Percentiles rank a stretch among this genome's conserved stretches.
Evolutionary conservation across 2,329 filamentous ascomycete genomes (phyloP).

Genomic region (Fusarium temperatum): DNA sequence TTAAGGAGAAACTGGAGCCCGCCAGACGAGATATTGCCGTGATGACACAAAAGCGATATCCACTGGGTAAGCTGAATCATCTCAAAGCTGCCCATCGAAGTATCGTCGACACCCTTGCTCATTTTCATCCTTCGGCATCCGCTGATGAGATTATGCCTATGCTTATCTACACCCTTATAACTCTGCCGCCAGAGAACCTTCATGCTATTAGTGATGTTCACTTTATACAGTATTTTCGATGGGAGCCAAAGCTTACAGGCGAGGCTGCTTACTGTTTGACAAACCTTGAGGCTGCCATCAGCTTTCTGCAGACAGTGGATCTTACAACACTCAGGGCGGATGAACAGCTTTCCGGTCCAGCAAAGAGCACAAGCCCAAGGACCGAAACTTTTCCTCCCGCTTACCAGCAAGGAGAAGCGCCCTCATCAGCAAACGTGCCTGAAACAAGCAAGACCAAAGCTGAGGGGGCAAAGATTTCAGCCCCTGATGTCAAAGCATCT

Average conservation of each 20-base stretch:
- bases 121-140: conserved; percentile 80
- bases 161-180: conserved; percentile 95
- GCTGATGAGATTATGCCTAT: conserved; percentile 98
- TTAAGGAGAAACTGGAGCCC: conserved; percentile 75
- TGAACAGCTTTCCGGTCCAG: conserved; percentile 74
- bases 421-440: conserved; percentile 45
- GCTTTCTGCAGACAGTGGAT: conserved; percentile 94
- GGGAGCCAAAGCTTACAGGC: conserved; percentile 85
- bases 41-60: conserved; percentile 90
- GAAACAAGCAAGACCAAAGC: conserved; percentile 47
- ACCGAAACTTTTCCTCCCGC: conserved; percentile 67
- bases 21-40: conserved; percentile 75
- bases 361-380: conserved; percentile 62
- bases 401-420: conserved; percentile 57
- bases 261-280: conserved; percentile 97
- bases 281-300: conserved; percentile 93
- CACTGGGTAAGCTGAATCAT: conserved; percentile 88
- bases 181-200: conserved; percentile 83
- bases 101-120: conserved; percentile 85
- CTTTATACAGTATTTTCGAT: conserved; percentile 92
- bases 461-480: conserved; percentile 48
- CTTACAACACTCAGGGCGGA: conserved; percentile 86
- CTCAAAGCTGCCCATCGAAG: conserved; percentile 90
- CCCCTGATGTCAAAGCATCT: conserved; percentile 56
- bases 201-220: conserved; percentile 93